Percentiles rank a stretch among this genome's conserved stretches.
Evolutionary conservation across 768 basidiomycete genomes (phyloP).

Genomic region (Lyophyllum shimeji): DNA sequence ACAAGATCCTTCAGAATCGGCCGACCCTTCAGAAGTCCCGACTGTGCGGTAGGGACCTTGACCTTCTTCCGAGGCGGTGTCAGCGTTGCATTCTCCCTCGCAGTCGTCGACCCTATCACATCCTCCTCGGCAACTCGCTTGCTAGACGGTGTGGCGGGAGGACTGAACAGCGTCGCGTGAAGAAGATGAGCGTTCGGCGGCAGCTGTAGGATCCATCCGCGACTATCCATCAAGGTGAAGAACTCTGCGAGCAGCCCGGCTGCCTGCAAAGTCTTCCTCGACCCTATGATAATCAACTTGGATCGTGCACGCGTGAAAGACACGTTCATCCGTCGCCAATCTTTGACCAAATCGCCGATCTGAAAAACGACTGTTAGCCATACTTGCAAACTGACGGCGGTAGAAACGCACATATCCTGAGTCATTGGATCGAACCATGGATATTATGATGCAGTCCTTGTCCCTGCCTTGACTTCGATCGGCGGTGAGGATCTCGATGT

Average conservation of each 20-base stretch:
- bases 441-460: constrained; percentile 93
- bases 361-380: constrained; percentile 26
- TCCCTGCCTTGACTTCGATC: constrained; percentile 94
- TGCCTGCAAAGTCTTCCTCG: constrained; percentile 67
- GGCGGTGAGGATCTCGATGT: constrained; percentile 85
- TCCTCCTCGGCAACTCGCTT: constrained; percentile 29
- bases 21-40: constrained; percentile 52
- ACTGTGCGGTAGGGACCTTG: constrained; percentile 26
- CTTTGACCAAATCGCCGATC: constrained; percentile 92
- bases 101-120: not conserved
- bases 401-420: constrained; percentile 59
- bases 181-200: constrained; percentile 50
- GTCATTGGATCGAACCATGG: constrained; percentile 88
- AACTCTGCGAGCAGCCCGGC: constrained; percentile 70
- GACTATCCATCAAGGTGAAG: constrained; percentile 70
- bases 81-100: constrained; percentile 6
- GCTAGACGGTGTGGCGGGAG: constrained; percentile 7
- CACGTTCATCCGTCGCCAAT: constrained; percentile 97
- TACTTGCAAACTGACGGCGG: not conserved
- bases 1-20: constrained; percentile 63
- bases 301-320: constrained; percentile 90
- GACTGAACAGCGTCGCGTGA: constrained; percentile 35
- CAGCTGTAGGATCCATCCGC: constrained; percentile 70
- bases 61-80: constrained; percentile 35
- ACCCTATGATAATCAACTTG: constrained; percentile 92